Percentiles rank a stretch among this genome's conserved stretches.
These are phyloP conservation scores for Penicillium odoratum DNA, from an alignment of 495 filamentous ascomycete genomes.

Conservation along the genomic window DNA sequence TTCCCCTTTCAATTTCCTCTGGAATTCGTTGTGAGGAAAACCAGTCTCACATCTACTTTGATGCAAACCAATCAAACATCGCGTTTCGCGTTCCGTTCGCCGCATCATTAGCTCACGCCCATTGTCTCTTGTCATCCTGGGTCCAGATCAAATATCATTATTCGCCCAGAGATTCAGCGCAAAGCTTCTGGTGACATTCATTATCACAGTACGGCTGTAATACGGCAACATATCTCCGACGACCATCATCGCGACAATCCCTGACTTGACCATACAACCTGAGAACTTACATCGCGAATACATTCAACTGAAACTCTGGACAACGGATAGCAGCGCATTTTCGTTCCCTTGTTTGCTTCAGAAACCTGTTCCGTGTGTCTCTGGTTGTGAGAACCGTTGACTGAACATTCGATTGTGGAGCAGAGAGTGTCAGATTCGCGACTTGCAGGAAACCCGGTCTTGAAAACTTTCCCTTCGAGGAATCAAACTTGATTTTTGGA, in stretches of 20 bases:
- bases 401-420: not conserved
- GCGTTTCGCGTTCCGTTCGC: conserved; percentile 15
- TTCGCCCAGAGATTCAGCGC: not conserved
- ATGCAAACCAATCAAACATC: conserved; percentile 15
- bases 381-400: not conserved
- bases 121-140: not conserved
- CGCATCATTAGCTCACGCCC: conserved; percentile 3
- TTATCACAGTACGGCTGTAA: not conserved
- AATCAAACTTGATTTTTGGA: not conserved
- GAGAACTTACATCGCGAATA: not conserved
- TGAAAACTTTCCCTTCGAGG: not conserved
- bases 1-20: not conserved
- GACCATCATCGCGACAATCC: not conserved
- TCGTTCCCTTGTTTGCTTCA: not conserved
- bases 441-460: not conserved
- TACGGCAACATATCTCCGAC: not conserved
- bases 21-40: not conserved
- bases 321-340: not conserved
- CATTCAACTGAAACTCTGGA: not conserved
- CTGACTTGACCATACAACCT: not conserved
- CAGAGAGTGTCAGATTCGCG: not conserved
- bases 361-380: not conserved
- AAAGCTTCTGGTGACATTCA: not conserved
- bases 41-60: not conserved
- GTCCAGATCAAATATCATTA: not conserved